These are phyloP conservation scores for Lentinula boryana DNA, from an alignment of 768 basidiomycete species.

Conservation along the genomic window DNA sequence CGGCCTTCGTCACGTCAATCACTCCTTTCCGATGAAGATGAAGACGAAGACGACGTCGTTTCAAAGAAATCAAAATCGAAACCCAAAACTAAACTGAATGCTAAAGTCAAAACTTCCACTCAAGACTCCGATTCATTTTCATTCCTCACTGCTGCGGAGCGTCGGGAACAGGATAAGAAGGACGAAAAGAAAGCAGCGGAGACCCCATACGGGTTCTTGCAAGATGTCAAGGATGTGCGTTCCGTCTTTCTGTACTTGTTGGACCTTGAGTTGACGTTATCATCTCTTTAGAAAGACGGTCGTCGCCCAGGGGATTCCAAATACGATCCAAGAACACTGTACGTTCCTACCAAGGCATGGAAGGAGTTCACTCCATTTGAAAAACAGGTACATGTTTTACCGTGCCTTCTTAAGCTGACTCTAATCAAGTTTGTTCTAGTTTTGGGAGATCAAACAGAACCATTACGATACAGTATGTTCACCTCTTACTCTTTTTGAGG, in stretches of 20 bases:
- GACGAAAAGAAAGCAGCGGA: conserved; percentile 78
- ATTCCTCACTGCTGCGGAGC: conserved; percentile 84
- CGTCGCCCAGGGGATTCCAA: conserved; percentile 71
- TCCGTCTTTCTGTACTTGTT: conserved; percentile 15
- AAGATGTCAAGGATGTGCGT: conserved; percentile 61
- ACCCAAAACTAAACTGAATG: conserved; percentile 29
- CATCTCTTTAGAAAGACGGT: conserved; percentile 63
- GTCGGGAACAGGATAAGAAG: conserved; percentile 68
- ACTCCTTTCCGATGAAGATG: conserved; percentile 26
- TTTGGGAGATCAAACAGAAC: conserved; percentile 82
- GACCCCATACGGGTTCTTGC: conserved; percentile 69
- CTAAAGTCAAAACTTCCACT: conserved; percentile 23
- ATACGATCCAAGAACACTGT: conserved; percentile 88
- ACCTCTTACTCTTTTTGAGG: neutral
- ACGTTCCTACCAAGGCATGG: conserved; percentile 76
- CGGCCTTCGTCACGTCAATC: conserved; percentile 43
- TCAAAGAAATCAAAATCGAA: conserved; percentile 22
- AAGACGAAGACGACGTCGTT: conserved; percentile 28
- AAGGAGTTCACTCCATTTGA: conserved; percentile 90
- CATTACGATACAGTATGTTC: conserved; percentile 83
- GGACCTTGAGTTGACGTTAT: neutral
- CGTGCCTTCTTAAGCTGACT: neutral
- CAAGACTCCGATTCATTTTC: conserved; percentile 22
- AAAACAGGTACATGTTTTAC: conserved; percentile 53
- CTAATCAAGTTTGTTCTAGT: conserved; percentile 32